Evolutionary conservation across 192 early-diverging fungal genomes (phyloP).

Genomic region (Anaeromyces robustus): DNA sequence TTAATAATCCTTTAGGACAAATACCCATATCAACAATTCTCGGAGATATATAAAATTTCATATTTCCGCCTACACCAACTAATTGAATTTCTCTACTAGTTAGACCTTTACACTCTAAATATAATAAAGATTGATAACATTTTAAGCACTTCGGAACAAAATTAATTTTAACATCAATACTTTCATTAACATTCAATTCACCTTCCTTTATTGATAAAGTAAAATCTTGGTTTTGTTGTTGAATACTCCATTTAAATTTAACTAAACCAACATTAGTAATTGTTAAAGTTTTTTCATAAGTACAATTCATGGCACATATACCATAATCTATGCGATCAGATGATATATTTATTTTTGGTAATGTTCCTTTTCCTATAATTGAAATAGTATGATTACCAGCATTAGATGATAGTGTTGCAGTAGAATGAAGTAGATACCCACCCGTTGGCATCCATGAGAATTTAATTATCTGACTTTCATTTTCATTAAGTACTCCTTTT

Average conservation of each 20-base stretch:
- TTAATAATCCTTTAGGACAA: not conserved
- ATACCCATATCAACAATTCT: constrained; percentile 21
- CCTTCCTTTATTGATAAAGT: constrained; percentile 15
- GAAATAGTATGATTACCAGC: constrained; percentile 37
- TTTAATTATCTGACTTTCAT: constrained; percentile 14
- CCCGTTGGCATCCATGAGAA: constrained; percentile 46
- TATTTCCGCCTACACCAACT: constrained; percentile 34
- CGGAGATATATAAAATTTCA: constrained; percentile 35
- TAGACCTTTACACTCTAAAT: constrained; percentile 41
- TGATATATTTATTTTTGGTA: constrained; percentile 34
- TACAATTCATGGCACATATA: constrained; percentile 33
- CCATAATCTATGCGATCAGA: constrained; percentile 42
- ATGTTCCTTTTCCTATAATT: constrained; percentile 32
- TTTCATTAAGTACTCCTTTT: constrained; percentile 22
- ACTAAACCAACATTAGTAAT: constrained; percentile 42
- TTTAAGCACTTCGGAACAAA: constrained; percentile 28
- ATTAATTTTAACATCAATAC: constrained; percentile 18
- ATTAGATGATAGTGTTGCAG: constrained; percentile 31
- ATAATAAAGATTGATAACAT: constrained; percentile 28
- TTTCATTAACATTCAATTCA: constrained; percentile 23
- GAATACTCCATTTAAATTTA: constrained; percentile 32
- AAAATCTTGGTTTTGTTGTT: constrained; percentile 28
- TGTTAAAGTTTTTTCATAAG: constrained; percentile 25
- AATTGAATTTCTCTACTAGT: constrained; percentile 46
- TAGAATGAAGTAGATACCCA: constrained; percentile 41